A percentile compares a stretch with the other conserved stretches of the same genome.
phyloP scores from a whole-genome alignment of 257 asterid genomes.

The Ligustrum vulgare region DNA sequence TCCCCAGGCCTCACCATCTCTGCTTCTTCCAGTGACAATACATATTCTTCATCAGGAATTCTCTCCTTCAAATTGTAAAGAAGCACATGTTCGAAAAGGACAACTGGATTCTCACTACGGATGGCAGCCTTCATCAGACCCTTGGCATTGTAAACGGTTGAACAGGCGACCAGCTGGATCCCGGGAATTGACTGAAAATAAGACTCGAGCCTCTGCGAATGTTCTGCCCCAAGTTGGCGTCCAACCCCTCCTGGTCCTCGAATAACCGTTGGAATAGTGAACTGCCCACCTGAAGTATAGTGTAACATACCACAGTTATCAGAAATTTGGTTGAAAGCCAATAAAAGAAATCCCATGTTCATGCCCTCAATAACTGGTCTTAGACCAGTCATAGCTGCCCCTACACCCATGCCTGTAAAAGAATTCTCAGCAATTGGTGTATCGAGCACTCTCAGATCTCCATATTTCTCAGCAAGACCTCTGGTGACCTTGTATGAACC shows the following conservation, averaged over 20 bases:
- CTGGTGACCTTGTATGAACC: constrained; percentile 57
- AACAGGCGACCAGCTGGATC: constrained; percentile 59
- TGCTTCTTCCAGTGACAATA: constrained; percentile 53
- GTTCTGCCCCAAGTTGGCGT: constrained; percentile 65
- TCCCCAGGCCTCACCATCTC: constrained; percentile 65
- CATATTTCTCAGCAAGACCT: constrained; percentile 43
- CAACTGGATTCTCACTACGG: constrained; percentile 59
- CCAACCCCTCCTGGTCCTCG: constrained; percentile 71
- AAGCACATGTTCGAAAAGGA: constrained; percentile 55
- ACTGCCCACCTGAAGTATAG: constrained; percentile 62
- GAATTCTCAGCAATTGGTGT: constrained; percentile 61
- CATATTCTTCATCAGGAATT: constrained; percentile 58
- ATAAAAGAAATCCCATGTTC: constrained; percentile 58
- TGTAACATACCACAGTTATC: constrained; percentile 62
- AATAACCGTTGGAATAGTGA: constrained; percentile 53
- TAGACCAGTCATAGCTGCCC: constrained; percentile 60
- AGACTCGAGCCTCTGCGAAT: constrained; percentile 59
- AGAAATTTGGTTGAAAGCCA: constrained; percentile 62
- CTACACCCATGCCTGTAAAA: constrained; percentile 56
- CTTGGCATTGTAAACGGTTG: constrained; percentile 56
- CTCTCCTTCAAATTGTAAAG: constrained; percentile 57
- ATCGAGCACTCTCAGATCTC: constrained; percentile 57
- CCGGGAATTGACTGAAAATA: constrained; percentile 61
- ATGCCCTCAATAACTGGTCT: constrained; percentile 56
- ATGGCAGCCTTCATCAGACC: constrained; percentile 64